Conservation (phyloP, 371 early-diverging fungal species). For the Parasitella parasitica region DNA sequence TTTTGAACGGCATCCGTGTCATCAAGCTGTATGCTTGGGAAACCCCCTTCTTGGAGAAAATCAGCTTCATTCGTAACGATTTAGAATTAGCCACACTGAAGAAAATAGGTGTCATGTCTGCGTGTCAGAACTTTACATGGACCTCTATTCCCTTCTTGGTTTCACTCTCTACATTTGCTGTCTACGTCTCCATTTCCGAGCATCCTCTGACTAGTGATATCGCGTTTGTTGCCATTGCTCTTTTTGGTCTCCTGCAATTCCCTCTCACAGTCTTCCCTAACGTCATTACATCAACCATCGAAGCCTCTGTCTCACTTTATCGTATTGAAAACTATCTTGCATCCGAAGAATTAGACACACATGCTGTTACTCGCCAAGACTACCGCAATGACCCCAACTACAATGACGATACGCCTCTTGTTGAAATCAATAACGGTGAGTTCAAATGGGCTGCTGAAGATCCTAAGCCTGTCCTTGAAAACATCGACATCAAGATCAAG, state of each 20-base stretch:
- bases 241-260: slow-evolving; percentile 94
- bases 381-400: slow-evolving; percentile 30
- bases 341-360: slow-evolving; percentile 74
- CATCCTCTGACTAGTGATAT: slow-evolving; percentile 70
- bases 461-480: slow-evolving; percentile 48
- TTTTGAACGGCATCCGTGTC: slow-evolving; percentile 91
- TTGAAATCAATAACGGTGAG: slow-evolving; percentile 37
- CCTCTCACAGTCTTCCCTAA: slow-evolving; percentile 75
- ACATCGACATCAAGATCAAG: slow-evolving; percentile 65
- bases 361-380: slow-evolving; percentile 55
- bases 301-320: slow-evolving; percentile 80
- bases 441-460: slow-evolving; percentile 40
- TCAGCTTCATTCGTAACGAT: slow-evolving; percentile 74
- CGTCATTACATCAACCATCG: slow-evolving; percentile 68
- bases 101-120: slow-evolving; percentile 67
- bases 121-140: slow-evolving; percentile 66
- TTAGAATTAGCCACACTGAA: slow-evolving; percentile 75
- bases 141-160: slow-evolving; percentile 89
- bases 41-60: slow-evolving; percentile 58
- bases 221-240: slow-evolving; percentile 87
- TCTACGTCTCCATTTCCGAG: slow-evolving; percentile 64
- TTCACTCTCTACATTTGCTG: slow-evolving; percentile 80
- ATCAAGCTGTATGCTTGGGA: slow-evolving; percentile 90
- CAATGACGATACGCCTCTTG: slow-evolving; percentile 34
- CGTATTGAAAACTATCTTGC: slow-evolving; percentile 80